Percentiles rank a stretch among this genome's conserved stretches.
phyloP scores from a whole-genome alignment of 2,329 filamentous ascomycete genomes.

The Penicillium hordei region DNA sequence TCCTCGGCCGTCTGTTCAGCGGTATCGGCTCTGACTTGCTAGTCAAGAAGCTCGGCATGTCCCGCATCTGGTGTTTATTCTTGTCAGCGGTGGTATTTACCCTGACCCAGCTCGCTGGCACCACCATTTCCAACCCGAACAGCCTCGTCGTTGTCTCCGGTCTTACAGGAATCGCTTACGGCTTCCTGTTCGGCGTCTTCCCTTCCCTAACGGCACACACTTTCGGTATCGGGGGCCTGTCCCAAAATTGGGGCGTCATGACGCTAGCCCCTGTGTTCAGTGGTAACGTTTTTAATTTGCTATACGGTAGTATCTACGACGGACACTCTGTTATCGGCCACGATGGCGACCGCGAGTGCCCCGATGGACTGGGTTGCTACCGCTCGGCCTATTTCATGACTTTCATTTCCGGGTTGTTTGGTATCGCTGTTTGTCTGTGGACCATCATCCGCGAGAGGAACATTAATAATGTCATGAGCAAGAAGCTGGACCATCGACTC shows the following conservation, averaged over 20 bases:
- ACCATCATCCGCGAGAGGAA: slow-evolving; percentile 44
- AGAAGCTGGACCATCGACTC: slow-evolving; percentile 35
- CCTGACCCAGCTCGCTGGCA: slow-evolving; percentile 72
- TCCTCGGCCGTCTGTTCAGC: slow-evolving; percentile 74
- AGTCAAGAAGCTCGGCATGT: slow-evolving; percentile 75
- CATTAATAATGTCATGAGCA: slow-evolving; percentile 26
- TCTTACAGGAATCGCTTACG: slow-evolving; percentile 85
- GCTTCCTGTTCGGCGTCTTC: slow-evolving; percentile 90
- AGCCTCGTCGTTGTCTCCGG: slow-evolving; percentile 75
- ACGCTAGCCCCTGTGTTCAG: slow-evolving; percentile 83
- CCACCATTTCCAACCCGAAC: slow-evolving; percentile 74
- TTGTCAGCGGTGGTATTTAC: slow-evolving; percentile 75
- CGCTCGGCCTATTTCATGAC: slow-evolving; percentile 77
- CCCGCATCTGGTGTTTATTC: slow-evolving; percentile 88
- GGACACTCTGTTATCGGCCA: slow-evolving; percentile 68
- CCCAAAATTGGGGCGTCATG: slow-evolving; percentile 96
- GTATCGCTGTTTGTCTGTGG: slow-evolving; percentile 67
- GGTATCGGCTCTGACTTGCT: slow-evolving; percentile 90
- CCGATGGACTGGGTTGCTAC: slow-evolving; percentile 78
- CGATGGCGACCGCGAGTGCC: slow-evolving; percentile 71
- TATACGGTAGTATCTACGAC: slow-evolving; percentile 85
- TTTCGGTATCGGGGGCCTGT: slow-evolving; percentile 85
- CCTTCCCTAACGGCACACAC: slow-evolving; percentile 85
- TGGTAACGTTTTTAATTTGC: slow-evolving; percentile 88
- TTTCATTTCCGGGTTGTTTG: slow-evolving; percentile 67